phyloP scores from a whole-genome alignment of 176 grass and related monocot genomes.

The Lolium multiflorum region DNA sequence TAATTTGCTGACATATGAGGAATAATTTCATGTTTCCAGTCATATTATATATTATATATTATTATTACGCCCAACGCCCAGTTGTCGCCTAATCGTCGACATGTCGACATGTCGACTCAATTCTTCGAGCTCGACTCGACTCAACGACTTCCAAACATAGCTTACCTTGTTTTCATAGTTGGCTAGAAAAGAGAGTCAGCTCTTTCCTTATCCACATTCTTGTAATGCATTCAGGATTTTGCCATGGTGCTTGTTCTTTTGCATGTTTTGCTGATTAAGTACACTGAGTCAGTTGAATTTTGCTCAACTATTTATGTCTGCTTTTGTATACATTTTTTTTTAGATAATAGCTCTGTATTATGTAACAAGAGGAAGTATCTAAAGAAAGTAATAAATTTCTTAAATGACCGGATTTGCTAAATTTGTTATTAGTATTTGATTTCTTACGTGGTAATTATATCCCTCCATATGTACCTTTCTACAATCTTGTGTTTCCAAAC shows the following conservation, averaged over 20 bases:
- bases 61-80: no score
- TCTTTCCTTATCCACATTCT: not conserved
- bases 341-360: slow-evolving; percentile 10
- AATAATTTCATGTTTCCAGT: no score
- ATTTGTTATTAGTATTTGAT: slow-evolving; percentile 34
- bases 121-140: no score
- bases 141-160: no score
- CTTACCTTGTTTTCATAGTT: not conserved
- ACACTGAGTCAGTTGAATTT: not conserved
- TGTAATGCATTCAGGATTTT: not conserved
- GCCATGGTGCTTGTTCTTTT: slow-evolving; percentile 5
- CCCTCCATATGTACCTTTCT: not conserved
- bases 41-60: no score
- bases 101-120: no score
- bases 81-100: no score
- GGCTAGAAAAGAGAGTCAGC: not conserved
- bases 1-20: no score
- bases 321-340: slow-evolving; percentile 13
- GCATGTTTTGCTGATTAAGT: not conserved
- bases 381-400: slow-evolving; percentile 19
- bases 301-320: not conserved
- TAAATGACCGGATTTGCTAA: not conserved
- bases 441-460: slow-evolving; percentile 11
- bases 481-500: not conserved
- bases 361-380: slow-evolving; percentile 12